Percentiles rank a stretch among this genome's conserved stretches.
Evolutionary conservation across 169 alveolate species (phyloP).

Genomic region (Theileria sp.): DNA sequence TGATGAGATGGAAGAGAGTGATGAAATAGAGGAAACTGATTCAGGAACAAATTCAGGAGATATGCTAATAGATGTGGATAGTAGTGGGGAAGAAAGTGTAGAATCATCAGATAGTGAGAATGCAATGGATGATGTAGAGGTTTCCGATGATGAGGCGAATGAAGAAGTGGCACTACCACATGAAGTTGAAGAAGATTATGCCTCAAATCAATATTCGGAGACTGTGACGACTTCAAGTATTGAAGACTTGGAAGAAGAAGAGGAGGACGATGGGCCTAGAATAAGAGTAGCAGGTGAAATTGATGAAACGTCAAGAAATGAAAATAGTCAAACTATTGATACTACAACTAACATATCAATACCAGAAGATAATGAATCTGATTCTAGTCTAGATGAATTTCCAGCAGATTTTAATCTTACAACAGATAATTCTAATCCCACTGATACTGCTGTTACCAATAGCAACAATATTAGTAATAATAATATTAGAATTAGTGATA

Average conservation of each 20-base stretch:
- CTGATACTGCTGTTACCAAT: background rate
- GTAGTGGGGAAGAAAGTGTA: background rate
- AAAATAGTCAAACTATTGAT: slow-evolving; percentile 8
- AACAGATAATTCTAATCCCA: background rate
- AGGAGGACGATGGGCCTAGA: slow-evolving; percentile 66
- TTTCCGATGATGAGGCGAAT: slow-evolving; percentile 56
- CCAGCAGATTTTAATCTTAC: background rate
- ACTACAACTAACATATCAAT: slow-evolving; percentile 18
- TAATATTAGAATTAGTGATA: background rate
- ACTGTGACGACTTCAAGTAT: slow-evolving; percentile 42
- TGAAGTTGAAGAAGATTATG: slow-evolving; percentile 74
- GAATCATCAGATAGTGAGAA: slow-evolving; percentile 64
- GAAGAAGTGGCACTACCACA: slow-evolving; percentile 77
- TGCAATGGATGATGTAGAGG: slow-evolving; percentile 65
- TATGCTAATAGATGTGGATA: slow-evolving; percentile 5
- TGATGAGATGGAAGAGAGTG: slow-evolving; percentile 64
- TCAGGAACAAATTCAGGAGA: slow-evolving; percentile 14
- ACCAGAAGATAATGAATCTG: slow-evolving; percentile 19
- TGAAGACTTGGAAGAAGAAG: slow-evolving; percentile 63
- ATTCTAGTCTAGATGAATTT: background rate
- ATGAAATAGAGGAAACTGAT: slow-evolving; percentile 54
- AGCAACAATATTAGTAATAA: too few relatives aligned
- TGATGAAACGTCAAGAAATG: slow-evolving; percentile 31
- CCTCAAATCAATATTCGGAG: slow-evolving; percentile 29
- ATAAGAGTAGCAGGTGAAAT: slow-evolving; percentile 66